Conservation (phyloP, 495 filamentous ascomycete species). For the Apiosordaria backusii region DNA sequence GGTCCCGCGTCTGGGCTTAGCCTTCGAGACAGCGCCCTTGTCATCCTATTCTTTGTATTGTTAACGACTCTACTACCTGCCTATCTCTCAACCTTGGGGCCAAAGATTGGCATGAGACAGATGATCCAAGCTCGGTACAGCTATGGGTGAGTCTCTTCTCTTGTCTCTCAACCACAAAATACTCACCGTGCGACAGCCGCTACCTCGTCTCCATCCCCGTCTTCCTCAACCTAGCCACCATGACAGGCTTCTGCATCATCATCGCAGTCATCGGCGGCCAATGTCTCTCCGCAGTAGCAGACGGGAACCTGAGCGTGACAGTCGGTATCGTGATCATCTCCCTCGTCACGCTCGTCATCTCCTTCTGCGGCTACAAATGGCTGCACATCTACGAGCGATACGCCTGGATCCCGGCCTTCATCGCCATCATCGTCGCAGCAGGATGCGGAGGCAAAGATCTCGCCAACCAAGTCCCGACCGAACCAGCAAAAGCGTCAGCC, state of each 20-base stretch:
- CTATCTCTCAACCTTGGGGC: slow-evolving; percentile 49
- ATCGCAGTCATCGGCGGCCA: slow-evolving; percentile 47
- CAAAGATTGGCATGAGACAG: slow-evolving; percentile 52
- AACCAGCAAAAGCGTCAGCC: slow-evolving; percentile 26
- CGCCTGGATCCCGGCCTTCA: slow-evolving; percentile 55
- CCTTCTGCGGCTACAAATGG: slow-evolving; percentile 55
- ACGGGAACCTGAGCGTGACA: slow-evolving; percentile 42
- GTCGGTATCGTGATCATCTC: slow-evolving; percentile 54
- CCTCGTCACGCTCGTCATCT: slow-evolving; percentile 52
- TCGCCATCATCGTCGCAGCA: slow-evolving; percentile 43
- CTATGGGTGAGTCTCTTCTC: slow-evolving; percentile 39
- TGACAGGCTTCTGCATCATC: slow-evolving; percentile 48
- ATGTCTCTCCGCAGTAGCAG: slow-evolving; percentile 50
- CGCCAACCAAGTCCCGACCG: slow-evolving; percentile 24
- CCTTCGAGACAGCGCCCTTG: slow-evolving; percentile 45
- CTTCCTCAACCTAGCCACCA: slow-evolving; percentile 48
- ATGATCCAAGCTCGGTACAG: slow-evolving; percentile 55
- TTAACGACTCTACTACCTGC: slow-evolving; percentile 47
- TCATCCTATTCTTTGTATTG: slow-evolving; percentile 56
- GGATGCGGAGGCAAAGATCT: slow-evolving; percentile 35
- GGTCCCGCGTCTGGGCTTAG: slow-evolving; percentile 48
- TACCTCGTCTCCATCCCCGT: slow-evolving; percentile 45
- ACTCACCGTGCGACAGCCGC: slow-evolving; percentile 20
- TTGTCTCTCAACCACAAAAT: not conserved
- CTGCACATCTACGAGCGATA: slow-evolving; percentile 60